Conservation (phyloP, 2,329 filamentous ascomycete species). For the Furcasterigmium furcatum region DNA sequence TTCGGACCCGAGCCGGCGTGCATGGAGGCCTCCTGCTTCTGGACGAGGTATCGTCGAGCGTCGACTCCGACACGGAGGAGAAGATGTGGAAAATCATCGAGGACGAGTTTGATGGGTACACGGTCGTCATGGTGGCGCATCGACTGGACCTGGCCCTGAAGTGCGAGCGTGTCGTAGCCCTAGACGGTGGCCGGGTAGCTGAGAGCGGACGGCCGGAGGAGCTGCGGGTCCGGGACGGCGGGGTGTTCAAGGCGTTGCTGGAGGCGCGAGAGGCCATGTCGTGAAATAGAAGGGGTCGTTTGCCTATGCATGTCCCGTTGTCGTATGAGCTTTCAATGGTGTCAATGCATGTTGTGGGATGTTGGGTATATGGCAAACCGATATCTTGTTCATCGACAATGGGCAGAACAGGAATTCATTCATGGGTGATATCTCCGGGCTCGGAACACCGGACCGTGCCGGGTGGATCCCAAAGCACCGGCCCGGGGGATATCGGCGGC, state of each 20-base stretch:
- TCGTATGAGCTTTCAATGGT: too few species aligned
- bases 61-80: slow-evolving; percentile 27
- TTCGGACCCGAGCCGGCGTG: slow-evolving; percentile 15
- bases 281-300: too few species aligned
- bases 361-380: too few species aligned
- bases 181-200: slow-evolving; percentile 36
- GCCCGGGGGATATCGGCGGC: too few species aligned
- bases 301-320: too few species aligned
- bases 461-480: too few species aligned
- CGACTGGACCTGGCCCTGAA: slow-evolving; percentile 41
- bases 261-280: not conserved
- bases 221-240: slow-evolving; percentile 1
- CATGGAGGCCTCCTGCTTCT: slow-evolving; percentile 24
- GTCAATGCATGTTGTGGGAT: too few species aligned
- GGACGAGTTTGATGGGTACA: slow-evolving; percentile 31
- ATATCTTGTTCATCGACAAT: too few species aligned
- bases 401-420: too few species aligned
- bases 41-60: slow-evolving; percentile 28
- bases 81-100: slow-evolving; percentile 24
- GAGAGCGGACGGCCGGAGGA: slow-evolving; percentile 19
- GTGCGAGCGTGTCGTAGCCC: slow-evolving; percentile 39
- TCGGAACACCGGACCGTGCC: too few species aligned
- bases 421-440: too few species aligned
- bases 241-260: slow-evolving; percentile 4
- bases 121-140: slow-evolving; percentile 41